Conservation (phyloP, 78 protist genomes). For the Monocercomonoides exilis region DNA sequence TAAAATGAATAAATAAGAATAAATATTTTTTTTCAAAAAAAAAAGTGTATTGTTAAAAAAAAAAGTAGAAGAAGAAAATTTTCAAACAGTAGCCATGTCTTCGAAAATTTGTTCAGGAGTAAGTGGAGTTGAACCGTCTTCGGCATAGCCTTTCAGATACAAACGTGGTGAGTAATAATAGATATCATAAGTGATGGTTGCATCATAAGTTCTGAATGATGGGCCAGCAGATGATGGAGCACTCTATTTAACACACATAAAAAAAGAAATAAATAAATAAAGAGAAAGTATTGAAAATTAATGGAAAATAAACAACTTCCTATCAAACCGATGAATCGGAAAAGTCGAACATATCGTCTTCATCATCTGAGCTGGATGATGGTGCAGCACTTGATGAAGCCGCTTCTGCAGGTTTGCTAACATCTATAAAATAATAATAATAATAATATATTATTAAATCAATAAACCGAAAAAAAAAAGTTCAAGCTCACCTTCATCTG, state of each 20-base stretch:
- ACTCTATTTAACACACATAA: not conserved
- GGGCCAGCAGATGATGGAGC: not conserved
- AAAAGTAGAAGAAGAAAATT: not conserved
- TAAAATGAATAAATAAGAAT: too few species aligned
- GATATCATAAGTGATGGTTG: slow-evolving; percentile 6
- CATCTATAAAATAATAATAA: too few species aligned
- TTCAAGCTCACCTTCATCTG: not conserved
- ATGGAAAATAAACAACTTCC: too few species aligned
- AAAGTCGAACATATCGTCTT: not conserved
- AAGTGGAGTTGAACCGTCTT: not conserved
- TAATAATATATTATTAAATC: too few species aligned
- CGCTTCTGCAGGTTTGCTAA: too few species aligned
- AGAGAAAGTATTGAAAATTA: not conserved
- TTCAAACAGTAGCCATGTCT: not conserved
- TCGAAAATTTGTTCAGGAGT: not conserved
- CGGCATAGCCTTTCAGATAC: not conserved
- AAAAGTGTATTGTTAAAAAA: too few species aligned
- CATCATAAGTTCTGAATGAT: not conserved
- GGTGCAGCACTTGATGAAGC: too few species aligned
- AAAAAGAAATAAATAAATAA: not conserved
- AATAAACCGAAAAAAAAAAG: not conserved
- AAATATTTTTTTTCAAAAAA: too few species aligned
- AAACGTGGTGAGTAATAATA: slow-evolving; percentile 3
- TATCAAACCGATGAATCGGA: too few species aligned
- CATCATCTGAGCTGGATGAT: not conserved